phyloP scores from a whole-genome alignment of 371 early-diverging fungal species.

The Mucor circinelloides region DNA sequence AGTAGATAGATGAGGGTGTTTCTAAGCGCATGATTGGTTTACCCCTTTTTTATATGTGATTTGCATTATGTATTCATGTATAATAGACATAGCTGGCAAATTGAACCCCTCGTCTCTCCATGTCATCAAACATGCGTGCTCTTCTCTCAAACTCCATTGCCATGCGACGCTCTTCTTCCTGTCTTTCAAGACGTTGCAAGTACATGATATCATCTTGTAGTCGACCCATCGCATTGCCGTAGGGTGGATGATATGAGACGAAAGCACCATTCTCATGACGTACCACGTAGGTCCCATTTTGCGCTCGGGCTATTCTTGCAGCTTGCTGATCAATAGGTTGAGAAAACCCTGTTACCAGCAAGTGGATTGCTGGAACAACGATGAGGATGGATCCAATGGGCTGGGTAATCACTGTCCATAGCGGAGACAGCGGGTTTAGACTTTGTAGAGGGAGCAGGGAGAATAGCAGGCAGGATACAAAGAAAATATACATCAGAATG shows the following conservation, averaged over 20 bases:
- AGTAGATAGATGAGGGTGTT: not conserved
- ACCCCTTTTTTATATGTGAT: not conserved
- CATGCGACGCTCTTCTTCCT: not conserved
- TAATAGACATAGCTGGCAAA: not conserved
- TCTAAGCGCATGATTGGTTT: conserved; percentile 1
- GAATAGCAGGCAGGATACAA: not conserved
- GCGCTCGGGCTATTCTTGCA: not conserved
- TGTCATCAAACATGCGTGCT: not conserved
- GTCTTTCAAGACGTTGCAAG: not conserved
- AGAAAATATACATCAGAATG: not conserved
- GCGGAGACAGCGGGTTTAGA: not conserved
- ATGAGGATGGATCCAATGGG: not conserved
- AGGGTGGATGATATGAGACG: not conserved
- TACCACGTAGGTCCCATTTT: not conserved
- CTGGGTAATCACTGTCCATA: not conserved
- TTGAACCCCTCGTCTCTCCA: not conserved
- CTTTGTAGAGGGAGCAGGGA: not conserved
- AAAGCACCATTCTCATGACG: not conserved
- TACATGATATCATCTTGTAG: not conserved
- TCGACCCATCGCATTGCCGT: not conserved
- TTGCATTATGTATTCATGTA: not conserved
- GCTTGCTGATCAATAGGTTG: not conserved
- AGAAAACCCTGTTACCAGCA: not conserved
- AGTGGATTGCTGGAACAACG: not conserved
- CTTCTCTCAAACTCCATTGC: not conserved